Base-by-base conservation (phyloP, 2,329 filamentous ascomycete genomes). In the Trichoderma sp. region DNA sequence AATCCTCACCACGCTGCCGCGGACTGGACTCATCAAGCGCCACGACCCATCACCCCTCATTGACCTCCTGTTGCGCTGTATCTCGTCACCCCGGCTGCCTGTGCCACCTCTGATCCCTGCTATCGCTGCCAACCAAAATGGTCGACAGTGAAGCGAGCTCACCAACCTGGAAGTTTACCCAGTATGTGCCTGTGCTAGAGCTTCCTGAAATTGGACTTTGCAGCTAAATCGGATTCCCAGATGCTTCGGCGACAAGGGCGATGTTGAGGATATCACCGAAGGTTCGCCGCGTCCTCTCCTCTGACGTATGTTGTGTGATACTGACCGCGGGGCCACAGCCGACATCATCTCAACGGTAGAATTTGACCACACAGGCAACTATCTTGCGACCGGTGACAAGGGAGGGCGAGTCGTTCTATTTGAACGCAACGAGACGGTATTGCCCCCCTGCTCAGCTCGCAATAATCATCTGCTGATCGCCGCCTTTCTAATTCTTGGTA, bases 141-240 rank as follows among this genome's bases (percentile, higher is more conserved):
- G 95, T 96, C 87, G 95, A 98, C 90, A 92, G 92, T 87, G 94
- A 97, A 86, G 89, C 92, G 85, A 94, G 90, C 88, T 92, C 93
- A 86, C 95, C 95, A 82, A 98, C 95, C 85, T 98, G 95, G 95
- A 98, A 98, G 89, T 98, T 98, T 86, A 98, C 95, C 84, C 95
- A 98, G 95, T 97, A 93, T 84, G 94, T 88, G 71, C 63, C 66
- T 36, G 67, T 68, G 26, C 39, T 39, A 9, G 57, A 60, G 57
- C 57, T 18, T n/a, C 69, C 65, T 60, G 58, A 39, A 39, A 56
- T 71, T 57, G 73, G 76, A 64, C 73, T 76, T 53, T 72, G 78
- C 70, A 74, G 68, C 74, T 80, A 75, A 79, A 74, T 32, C 60
- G 71, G 32, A 71, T 74, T 73, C 67, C 56, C 79, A 98, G 95